phyloP scores from a whole-genome alignment of 129 eudicot genomes.

The Flaveria robusta region DNA sequence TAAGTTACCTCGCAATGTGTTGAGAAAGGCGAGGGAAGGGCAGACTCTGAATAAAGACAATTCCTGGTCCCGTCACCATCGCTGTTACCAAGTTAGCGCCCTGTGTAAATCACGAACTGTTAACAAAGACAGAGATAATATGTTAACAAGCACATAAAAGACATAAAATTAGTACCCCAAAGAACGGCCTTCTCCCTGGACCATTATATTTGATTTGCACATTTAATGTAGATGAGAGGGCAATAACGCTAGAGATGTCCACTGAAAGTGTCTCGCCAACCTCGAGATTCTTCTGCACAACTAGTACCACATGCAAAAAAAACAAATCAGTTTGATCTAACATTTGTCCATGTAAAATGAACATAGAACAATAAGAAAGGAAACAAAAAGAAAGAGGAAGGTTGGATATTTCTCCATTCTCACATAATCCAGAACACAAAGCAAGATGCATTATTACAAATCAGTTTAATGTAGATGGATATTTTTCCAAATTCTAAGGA shows the following conservation, averaged over 20 bases:
- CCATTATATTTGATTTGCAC: constrained; percentile 80
- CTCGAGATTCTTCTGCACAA: constrained; percentile 97
- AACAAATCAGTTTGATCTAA: background rate
- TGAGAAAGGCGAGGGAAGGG: constrained; percentile 94
- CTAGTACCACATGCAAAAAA: constrained; percentile 41
- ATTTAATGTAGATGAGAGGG: constrained; percentile 67
- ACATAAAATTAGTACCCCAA: constrained; percentile 62
- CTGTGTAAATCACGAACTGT: constrained; percentile 34
- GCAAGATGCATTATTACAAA: background rate
- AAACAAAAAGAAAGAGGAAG: too few relatives aligned
- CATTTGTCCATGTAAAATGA: background rate
- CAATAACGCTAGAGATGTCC: constrained; percentile 79
- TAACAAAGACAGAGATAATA: constrained; percentile 21
- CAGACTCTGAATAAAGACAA: constrained; percentile 93
- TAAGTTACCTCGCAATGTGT: constrained; percentile 80
- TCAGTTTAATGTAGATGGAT: too few relatives aligned
- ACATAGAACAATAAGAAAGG: too few relatives aligned
- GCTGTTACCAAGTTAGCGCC: constrained; percentile 84
- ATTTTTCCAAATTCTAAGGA: too few relatives aligned
- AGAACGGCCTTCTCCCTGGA: constrained; percentile 83
- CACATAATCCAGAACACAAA: too few relatives aligned
- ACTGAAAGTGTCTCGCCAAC: constrained; percentile 90
- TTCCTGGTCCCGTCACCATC: constrained; percentile 91
- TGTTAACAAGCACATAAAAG: background rate
- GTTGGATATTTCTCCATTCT: too few relatives aligned